A percentile compares a stretch with the other conserved stretches of the same genome.
phyloP scores from a whole-genome alignment of 768 basidiomycete genomes.

The Austroboletus eburneus region DNA sequence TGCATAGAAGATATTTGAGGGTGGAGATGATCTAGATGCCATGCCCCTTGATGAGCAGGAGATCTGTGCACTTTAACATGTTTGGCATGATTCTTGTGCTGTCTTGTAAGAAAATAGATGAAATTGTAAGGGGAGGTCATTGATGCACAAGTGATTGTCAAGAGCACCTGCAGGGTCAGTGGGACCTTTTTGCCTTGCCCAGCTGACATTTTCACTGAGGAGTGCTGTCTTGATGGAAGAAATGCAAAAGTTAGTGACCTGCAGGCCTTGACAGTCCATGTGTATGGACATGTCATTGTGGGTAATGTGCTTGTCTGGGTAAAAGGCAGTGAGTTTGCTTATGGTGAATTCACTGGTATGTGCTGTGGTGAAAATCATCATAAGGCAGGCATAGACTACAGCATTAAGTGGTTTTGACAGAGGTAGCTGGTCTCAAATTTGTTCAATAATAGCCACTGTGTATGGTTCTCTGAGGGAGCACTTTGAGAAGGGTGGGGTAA shows the following conservation, averaged over 20 bases:
- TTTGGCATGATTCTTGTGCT: constrained; percentile 1
- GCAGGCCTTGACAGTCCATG: constrained; percentile 26
- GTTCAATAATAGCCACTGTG: constrained; percentile 5
- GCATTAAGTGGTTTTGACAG: constrained; percentile 27
- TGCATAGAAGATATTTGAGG: constrained; percentile 35
- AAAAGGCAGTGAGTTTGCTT: constrained; percentile 27
- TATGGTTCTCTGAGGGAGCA: constrained; percentile 2
- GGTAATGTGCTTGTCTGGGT: constrained; percentile 11
- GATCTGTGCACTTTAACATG: constrained; percentile 29
- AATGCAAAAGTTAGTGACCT: constrained; percentile 7
- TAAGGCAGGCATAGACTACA: constrained; percentile 36
- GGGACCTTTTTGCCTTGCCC: constrained; percentile 26
- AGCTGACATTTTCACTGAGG: constrained; percentile 33
- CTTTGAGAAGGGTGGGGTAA: constrained; percentile 15
- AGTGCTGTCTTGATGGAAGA: constrained; percentile 10
- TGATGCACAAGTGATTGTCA: constrained; percentile 28
- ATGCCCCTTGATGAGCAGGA: constrained; percentile 24
- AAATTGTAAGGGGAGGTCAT: constrained; percentile 18
- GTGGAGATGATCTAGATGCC: constrained; percentile 30
- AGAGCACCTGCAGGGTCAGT: constrained; percentile 26
- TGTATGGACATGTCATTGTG: too few relatives aligned
- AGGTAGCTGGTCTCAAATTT: background rate
- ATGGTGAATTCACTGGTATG: constrained; percentile 39
- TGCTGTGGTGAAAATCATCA: constrained; percentile 35
- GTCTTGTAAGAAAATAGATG: constrained; percentile 31